Percentiles rank a stretch among this genome's conserved stretches.
These are phyloP conservation scores for Zanthoxylum bungeanum DNA, from an alignment of 345 rosid species.

Conservation along the genomic window DNA sequence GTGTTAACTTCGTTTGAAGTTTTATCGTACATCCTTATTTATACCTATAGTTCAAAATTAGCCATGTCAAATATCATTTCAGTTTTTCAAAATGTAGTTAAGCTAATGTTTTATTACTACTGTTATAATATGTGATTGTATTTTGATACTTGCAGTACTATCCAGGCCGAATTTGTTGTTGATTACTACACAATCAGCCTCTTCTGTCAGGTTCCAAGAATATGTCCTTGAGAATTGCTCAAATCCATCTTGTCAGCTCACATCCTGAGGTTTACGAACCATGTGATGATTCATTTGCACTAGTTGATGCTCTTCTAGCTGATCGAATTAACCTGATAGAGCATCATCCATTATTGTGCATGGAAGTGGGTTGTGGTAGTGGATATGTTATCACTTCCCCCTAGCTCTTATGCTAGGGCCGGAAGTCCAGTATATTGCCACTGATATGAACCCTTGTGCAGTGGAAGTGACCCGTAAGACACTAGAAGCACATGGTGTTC, in stretches of 20 bases:
- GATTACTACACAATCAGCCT: not conserved
- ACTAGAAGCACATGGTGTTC: constrained; percentile 60
- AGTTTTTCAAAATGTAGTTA: not conserved
- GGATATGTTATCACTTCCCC: constrained; percentile 85
- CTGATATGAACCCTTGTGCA: constrained; percentile 66
- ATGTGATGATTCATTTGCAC: constrained; percentile 89
- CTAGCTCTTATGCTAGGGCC: constrained; percentile 64
- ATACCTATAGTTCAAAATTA: not conserved
- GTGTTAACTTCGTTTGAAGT: not conserved
- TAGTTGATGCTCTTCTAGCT: constrained; percentile 83
- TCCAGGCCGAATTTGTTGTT: not conserved
- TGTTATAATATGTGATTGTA: too few relatives aligned
- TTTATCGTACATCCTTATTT: not conserved
- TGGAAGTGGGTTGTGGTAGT: constrained; percentile 87
- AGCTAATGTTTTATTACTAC: too few relatives aligned
- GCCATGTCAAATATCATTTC: not conserved
- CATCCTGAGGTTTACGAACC: constrained; percentile 91
- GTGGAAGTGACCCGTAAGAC: constrained; percentile 57
- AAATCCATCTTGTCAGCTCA: constrained; percentile 72
- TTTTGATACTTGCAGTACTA: not conserved
- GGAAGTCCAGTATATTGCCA: constrained; percentile 53
- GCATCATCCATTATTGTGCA: constrained; percentile 58
- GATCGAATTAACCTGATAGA: constrained; percentile 53
- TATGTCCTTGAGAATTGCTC: constrained; percentile 55
- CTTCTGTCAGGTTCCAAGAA: constrained; percentile 9